Conservation (phyloP, 768 basidiomycete genomes). For the Tulasnella calospora region DNA sequence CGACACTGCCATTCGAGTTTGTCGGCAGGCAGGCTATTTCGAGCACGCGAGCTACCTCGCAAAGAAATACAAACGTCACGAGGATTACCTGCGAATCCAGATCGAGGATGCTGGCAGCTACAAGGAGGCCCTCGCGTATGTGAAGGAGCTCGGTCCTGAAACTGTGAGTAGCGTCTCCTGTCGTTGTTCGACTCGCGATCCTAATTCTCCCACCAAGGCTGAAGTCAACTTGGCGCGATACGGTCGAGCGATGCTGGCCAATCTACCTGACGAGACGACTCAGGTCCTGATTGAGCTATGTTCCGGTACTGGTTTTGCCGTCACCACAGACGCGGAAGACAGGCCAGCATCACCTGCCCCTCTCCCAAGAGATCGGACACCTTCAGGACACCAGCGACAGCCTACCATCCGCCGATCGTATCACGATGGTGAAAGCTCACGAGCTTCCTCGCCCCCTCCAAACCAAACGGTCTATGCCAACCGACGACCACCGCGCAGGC, state of each 20-base stretch:
- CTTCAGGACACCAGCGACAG: slow-evolving; percentile 1
- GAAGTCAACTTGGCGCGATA: slow-evolving; percentile 83
- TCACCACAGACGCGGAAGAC: slow-evolving; percentile 40
- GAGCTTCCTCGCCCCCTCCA: slow-evolving; percentile 31
- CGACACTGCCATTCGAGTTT: slow-evolving; percentile 94
- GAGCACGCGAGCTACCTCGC: slow-evolving; percentile 93
- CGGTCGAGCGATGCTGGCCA: slow-evolving; percentile 77
- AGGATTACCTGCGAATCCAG: slow-evolving; percentile 89
- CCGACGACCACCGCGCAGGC: slow-evolving; percentile 39
- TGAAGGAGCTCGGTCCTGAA: slow-evolving; percentile 71
- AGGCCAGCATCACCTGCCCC: slow-evolving; percentile 28
- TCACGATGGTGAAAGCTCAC: slow-evolving; percentile 28
- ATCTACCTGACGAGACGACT: slow-evolving; percentile 83
- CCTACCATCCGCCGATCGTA: slow-evolving; percentile 18
- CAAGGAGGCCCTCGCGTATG: slow-evolving; percentile 72
- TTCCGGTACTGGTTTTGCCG: slow-evolving; percentile 54
- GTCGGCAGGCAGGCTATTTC: slow-evolving; percentile 93
- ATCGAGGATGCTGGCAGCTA: slow-evolving; percentile 88
- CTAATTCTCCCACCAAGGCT: slow-evolving; percentile 44
- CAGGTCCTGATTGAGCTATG: slow-evolving; percentile 88
- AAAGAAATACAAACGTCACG: slow-evolving; percentile 82
- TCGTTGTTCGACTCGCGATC: neutral
- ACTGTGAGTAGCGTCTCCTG: slow-evolving; percentile 50
- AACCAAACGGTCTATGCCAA: slow-evolving; percentile 16
- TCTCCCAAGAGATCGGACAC: neutral